These are phyloP conservation scores for Torrubiella hemipterigena DNA, from an alignment of 2,329 filamentous ascomycete species.

Conservation along the genomic window DNA sequence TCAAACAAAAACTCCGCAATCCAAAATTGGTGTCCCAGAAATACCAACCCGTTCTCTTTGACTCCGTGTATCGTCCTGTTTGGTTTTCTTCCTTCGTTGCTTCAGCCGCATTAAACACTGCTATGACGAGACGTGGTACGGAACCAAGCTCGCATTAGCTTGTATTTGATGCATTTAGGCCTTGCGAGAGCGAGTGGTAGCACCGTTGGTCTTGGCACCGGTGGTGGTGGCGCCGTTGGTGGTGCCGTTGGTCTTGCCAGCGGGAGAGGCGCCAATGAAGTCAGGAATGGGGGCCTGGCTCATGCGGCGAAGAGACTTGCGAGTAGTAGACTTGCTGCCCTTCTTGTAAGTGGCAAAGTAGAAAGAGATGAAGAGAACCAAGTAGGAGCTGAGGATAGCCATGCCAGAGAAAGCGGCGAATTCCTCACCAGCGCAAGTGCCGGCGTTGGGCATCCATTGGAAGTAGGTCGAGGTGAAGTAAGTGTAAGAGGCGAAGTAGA, in stretches of 20 bases:
- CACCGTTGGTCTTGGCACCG: conserved; percentile 45
- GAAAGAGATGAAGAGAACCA: conserved; percentile 97
- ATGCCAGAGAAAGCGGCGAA: conserved; percentile 92
- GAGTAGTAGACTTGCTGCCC: conserved; percentile 70
- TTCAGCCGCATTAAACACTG: too few species aligned
- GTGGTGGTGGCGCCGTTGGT: conserved; percentile 40
- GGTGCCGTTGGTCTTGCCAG: conserved; percentile 36
- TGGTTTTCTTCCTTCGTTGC: too few species aligned
- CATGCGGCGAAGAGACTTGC: conserved; percentile 61
- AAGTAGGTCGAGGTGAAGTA: conserved; percentile 94
- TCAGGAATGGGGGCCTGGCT: conserved; percentile 62
- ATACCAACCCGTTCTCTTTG: too few species aligned
- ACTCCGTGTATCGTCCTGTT: too few species aligned
- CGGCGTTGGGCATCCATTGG: conserved; percentile 68
- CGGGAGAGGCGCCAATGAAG: conserved; percentile 53
- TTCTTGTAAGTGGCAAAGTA: conserved; percentile 95
- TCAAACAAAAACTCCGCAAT: too few species aligned
- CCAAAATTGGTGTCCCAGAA: too few species aligned
- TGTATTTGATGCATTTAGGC: conserved; percentile 28
- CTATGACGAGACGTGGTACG: too few species aligned
- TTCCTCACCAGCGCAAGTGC: conserved; percentile 88
- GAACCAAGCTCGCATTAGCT: too few species aligned
- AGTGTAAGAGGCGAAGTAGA: conserved; percentile 98
- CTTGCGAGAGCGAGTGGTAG: conserved; percentile 57
- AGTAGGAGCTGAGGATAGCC: conserved; percentile 84